Evolutionary conservation across 441 rosid genomes (phyloP), one percentile per base, ranked within the genome.

Genomic region (Adansonia rubrostipa): DNA sequence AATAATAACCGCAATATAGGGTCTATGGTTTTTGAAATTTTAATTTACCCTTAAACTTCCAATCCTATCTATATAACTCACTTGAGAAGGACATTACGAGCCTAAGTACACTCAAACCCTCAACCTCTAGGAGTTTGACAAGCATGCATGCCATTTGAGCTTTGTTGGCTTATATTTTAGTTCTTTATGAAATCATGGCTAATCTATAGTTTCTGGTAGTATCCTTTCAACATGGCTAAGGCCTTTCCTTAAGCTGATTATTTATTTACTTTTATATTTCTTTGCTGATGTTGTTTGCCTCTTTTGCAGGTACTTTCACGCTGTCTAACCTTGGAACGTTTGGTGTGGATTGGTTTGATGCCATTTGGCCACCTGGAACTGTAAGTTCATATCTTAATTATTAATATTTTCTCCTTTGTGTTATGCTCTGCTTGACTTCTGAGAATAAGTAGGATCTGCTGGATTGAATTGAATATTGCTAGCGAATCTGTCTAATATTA

Each of bases 261-360:
- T 33, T 33, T 33, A 33, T 3, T 33, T 33, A 33, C 4, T 33
- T 33, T 33, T 33, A 33, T 33, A 33, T 33, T 33, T 33, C 4
- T 3, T 33, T 74, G n/a, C 72, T 71, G 63, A 28, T 17, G 13
- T 64, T 48, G 48, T 14, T 82, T 77, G 51, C 44, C 47, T 56
- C 17, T 75, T 74, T 67, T 72, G 61, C 85, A 96, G 99, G 98
- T 67, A 94, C 98, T 33, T 96, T 96, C 78, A 94, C 98, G 65
- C 89, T 96, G 68, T 95, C 99, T 65, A 95, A 95, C 90, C 96
- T 95, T 63, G 98, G 97, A 81, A 93, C 92, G 98, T 93, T 90
- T 81, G 98, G 98, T 0, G 99, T 93, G 17, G 97, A 93, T 75
- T 93, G 97, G 45, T 95, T 95, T 83, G 99, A 92, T 88, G 99